phyloP scores from a whole-genome alignment of 108 stramenopile genomes.

The Skeletonema potamos region DNA sequence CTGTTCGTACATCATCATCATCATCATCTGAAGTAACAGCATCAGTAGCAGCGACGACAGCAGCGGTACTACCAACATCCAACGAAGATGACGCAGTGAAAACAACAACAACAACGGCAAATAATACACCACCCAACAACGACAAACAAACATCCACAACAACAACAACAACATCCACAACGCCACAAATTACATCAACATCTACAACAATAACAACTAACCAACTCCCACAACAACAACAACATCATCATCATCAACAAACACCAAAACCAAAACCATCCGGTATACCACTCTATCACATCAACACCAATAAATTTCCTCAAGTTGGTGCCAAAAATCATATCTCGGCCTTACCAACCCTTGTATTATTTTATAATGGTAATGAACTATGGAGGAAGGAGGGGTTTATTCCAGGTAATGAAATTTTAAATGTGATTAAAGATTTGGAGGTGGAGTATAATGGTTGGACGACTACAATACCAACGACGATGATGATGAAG shows the following conservation, averaged over 20 bases:
- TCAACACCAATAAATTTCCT: conserved; percentile 72
- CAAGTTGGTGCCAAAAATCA: conserved; percentile 60
- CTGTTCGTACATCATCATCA: too few relatives aligned
- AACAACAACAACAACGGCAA: not conserved
- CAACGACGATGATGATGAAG: not conserved
- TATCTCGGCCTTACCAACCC: conserved; percentile 58
- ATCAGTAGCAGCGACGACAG: too few relatives aligned
- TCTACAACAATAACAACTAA: too few relatives aligned
- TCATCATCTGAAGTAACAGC: too few relatives aligned
- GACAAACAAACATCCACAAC: not conserved
- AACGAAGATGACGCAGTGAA: too few relatives aligned
- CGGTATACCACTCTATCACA: conserved; percentile 52
- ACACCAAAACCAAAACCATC: conserved; percentile 8
- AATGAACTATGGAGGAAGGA: conserved; percentile 54
- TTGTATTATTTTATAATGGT: conserved; percentile 57
- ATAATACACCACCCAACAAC: too few relatives aligned
- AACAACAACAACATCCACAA: not conserved
- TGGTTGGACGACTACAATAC: too few relatives aligned
- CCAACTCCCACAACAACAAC: not conserved
- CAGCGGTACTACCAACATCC: too few relatives aligned
- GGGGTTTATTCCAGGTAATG: conserved; percentile 54
- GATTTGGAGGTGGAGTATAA: not conserved
- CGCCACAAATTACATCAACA: too few relatives aligned
- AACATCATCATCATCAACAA: not conserved
- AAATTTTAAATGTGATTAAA: conserved; percentile 25